phyloP scores from a whole-genome alignment of 495 filamentous ascomycete species.

The Penicillium egyptiacum region DNA sequence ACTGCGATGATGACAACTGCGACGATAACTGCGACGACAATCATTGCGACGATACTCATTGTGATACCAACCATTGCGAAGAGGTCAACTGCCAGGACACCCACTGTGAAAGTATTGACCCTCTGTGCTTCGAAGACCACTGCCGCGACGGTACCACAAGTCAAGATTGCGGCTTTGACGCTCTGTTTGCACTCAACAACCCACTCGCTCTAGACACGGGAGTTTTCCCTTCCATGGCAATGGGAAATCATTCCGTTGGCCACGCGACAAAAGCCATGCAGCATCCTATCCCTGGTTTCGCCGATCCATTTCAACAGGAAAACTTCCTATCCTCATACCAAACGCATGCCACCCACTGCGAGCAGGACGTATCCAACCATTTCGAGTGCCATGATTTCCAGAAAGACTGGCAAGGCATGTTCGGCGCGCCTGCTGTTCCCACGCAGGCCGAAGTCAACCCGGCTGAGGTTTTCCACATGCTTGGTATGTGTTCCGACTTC shows the following conservation, averaged over 20 bases:
- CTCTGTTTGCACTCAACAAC: constrained; percentile 37
- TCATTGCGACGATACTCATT: constrained; percentile 32
- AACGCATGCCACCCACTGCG: constrained; percentile 34
- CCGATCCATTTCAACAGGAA: constrained; percentile 27
- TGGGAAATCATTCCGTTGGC: constrained; percentile 17
- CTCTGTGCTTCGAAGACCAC: constrained; percentile 45
- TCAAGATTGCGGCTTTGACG: constrained; percentile 36
- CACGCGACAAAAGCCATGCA: constrained; percentile 28
- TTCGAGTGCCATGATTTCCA: constrained; percentile 39
- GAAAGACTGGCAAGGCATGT: constrained; percentile 31
- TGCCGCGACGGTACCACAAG: constrained; percentile 32
- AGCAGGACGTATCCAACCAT: constrained; percentile 35
- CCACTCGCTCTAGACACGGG: constrained; percentile 34
- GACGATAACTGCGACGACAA: constrained; percentile 31
- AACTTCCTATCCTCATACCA: constrained; percentile 32
- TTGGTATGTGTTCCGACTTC: constrained; percentile 41
- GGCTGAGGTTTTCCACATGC: constrained; percentile 44
- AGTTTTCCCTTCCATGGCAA: constrained; percentile 27
- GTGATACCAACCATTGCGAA: constrained; percentile 30
- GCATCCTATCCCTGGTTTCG: constrained; percentile 16
- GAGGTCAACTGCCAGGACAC: constrained; percentile 23
- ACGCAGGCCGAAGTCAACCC: constrained; percentile 37
- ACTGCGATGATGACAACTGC: constrained; percentile 37
- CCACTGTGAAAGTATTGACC: constrained; percentile 33
- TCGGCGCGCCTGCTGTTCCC: constrained; percentile 27